Evolutionary conservation across 441 rosid genomes (phyloP).

Genomic region (Gossypium schwendimanii): DNA sequence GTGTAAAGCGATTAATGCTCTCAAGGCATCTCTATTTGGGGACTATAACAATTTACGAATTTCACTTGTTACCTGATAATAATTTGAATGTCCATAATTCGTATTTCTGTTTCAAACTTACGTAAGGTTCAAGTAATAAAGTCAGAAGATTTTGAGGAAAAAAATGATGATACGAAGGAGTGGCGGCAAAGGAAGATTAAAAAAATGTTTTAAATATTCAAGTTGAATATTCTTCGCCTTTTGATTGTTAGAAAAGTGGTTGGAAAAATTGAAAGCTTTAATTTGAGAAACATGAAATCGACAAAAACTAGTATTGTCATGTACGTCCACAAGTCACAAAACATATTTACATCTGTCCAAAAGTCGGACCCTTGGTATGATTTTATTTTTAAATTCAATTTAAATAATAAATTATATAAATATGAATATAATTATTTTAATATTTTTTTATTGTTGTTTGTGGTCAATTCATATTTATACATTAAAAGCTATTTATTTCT

Average conservation of each 20-base stretch:
- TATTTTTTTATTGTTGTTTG: not conserved
- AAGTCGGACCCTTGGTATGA: not conserved
- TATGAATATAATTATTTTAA: not conserved
- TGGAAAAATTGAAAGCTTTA: not conserved
- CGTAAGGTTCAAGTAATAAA: no score
- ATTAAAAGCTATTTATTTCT: no score
- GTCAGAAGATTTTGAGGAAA: not conserved
- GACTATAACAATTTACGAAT: no score
- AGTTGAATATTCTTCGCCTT: no score
- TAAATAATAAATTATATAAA: not conserved
- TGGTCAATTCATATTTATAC: no score
- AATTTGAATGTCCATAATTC: not conserved
- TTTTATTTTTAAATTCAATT: not conserved
- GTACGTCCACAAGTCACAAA: not conserved
- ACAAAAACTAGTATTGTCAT: not conserved
- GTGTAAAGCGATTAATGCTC: no score
- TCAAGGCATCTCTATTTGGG: no score
- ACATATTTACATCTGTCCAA: not conserved
- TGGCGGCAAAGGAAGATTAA: not conserved
- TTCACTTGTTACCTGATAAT: no score
- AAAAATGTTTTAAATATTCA: no score
- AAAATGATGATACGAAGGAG: not conserved
- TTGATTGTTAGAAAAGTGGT: not conserved
- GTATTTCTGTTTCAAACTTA: not conserved
- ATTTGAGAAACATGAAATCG: not conserved